Evolutionary conservation across 73 alveolate genomes (phyloP).

Genomic region (Paramecium pentaurelia): DNA sequence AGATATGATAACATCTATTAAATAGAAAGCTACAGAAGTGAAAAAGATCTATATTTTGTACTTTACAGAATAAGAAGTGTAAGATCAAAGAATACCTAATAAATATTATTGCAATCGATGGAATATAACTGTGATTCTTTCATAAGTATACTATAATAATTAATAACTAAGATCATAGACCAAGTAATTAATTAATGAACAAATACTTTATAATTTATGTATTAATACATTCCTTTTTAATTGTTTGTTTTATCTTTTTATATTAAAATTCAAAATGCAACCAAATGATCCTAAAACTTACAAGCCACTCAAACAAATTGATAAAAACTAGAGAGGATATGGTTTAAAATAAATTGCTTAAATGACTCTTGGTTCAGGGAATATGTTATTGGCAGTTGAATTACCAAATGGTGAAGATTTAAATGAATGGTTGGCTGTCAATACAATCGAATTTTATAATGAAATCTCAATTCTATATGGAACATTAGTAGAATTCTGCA

Average conservation of each 20-base stretch:
- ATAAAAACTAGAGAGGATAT: constrained; percentile 89
- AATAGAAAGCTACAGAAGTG: background rate
- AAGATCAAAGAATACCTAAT: background rate
- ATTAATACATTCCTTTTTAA: background rate
- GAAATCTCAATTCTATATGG: constrained; percentile 88
- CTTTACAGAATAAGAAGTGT: background rate
- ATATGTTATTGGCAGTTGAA: constrained; percentile 95
- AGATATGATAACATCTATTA: background rate
- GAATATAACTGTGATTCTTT: background rate
- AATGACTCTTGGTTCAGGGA: constrained; percentile 96
- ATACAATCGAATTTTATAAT: constrained; percentile 95
- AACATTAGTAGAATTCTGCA: constrained; percentile 85
- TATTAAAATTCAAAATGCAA: background rate
- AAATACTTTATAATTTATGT: background rate
- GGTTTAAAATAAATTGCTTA: constrained; percentile 94
- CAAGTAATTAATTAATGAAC: background rate
- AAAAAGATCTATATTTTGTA: background rate
- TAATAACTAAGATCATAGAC: background rate
- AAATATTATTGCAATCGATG: background rate
- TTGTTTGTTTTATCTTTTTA: background rate
- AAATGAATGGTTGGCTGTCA: constrained; percentile 98
- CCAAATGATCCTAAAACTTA: constrained; percentile 65
- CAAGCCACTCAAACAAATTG: constrained; percentile 87
- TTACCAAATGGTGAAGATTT: constrained; percentile 98
- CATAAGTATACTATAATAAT: background rate